Conservation (phyloP, 1,139 yeast species). For the Yamadazyma atlantica region DNA sequence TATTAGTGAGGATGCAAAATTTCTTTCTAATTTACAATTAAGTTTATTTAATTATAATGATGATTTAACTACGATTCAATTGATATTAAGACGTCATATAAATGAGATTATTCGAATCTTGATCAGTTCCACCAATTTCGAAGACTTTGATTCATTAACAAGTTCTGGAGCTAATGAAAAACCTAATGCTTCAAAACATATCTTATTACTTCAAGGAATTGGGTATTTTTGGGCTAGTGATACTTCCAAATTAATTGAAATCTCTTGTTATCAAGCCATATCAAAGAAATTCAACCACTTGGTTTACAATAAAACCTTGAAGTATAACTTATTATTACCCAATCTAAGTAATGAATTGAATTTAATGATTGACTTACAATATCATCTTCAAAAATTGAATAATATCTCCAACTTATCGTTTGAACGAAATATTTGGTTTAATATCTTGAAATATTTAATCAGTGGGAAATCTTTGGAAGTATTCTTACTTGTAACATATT, state of each 20-base stretch:
- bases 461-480: constrained; percentile 47
- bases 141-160: constrained; percentile 15
- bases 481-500: constrained; percentile 40
- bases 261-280: constrained; percentile 44
- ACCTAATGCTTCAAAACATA: constrained; percentile 19
- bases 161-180: neutral
- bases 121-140: constrained; percentile 40
- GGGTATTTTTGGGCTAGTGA: constrained; percentile 49
- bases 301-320: constrained; percentile 32
- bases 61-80: constrained; percentile 48
- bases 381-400: constrained; percentile 41
- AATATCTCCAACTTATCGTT: constrained; percentile 14
- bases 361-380: constrained; percentile 45
- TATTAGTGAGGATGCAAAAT: constrained; percentile 48
- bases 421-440: constrained; percentile 42
- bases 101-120: constrained; percentile 45
- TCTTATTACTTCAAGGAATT: constrained; percentile 41
- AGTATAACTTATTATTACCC: constrained; percentile 36
- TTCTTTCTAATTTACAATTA: constrained; percentile 44
- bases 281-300: constrained; percentile 39
- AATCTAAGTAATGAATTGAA: constrained; percentile 43
- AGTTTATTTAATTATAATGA: constrained; percentile 48
- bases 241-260: constrained; percentile 40
- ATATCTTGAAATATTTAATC: constrained; percentile 42
- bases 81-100: constrained; percentile 48